Base-by-base conservation (phyloP, 2,329 filamentous ascomycete genomes). In the Sporothrix variecibatus region DNA sequence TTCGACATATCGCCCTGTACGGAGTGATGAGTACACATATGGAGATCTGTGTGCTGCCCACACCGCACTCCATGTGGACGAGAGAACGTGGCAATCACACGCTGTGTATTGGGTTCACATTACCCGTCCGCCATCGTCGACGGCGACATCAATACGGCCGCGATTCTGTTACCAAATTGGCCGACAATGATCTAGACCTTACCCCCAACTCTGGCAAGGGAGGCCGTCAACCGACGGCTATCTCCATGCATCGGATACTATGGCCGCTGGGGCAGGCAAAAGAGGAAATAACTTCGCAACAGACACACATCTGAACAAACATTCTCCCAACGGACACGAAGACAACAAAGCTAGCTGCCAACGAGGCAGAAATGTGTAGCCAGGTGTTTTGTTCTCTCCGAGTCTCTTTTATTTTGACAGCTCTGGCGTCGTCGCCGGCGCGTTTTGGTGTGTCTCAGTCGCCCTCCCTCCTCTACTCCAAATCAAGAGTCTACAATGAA, bases 381-480 rank as follows among this genome's bases (percentile, higher is more conserved):
- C 43, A 46, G 62, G 31, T n/a, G 58, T 38, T 64, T 53, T 53
- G 49, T 53, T 1, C 9, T 26, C 40, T 34, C 34, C 34, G 34
- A 34, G 34, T 34, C 34, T 56, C 23, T 56, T 53, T 56, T 15
- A 49, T 49, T 20, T 46, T 67, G 62, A 51, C 26, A 69, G 65
- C 65, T 51, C 46, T 69, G 43, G 65, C 43, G 43, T 31, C 20
- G 49, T n/a, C 51, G 34, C 68, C 34, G 68, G 49, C 23, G 68
- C 23, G n/a, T 6, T 38, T 71, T 71, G 49, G 34, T 12, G 23
- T 71, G 68, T 60, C 68, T 71, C 51, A 46, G 67, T 56, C 31
- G 34, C 31, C 49, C 51, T 60, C 34, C 68, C 7, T 56, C 49
- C 12, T 17, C 15, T 17, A 15, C 11, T n/a, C 23, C 43, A 6